phyloP scores from a whole-genome alignment of 2,329 filamentous ascomycete species.

The Emergomyces orientalis region DNA sequence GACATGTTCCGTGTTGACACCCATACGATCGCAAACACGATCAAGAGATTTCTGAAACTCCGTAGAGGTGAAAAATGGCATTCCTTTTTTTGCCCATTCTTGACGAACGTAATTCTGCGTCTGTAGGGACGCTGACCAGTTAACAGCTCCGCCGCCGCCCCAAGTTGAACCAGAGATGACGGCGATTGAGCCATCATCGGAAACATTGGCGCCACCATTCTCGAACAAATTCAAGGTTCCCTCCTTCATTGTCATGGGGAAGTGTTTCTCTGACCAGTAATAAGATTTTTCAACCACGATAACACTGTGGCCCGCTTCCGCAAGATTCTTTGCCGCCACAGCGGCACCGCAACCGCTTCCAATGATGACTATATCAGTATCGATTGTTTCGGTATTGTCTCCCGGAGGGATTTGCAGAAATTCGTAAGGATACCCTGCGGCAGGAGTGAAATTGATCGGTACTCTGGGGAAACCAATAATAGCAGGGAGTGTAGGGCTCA shows the following conservation, averaged over 20 bases:
- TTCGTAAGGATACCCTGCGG: conserved; percentile 45
- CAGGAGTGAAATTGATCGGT: conserved; percentile 45
- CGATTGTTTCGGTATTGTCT: conserved; percentile 49
- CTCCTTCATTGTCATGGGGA: conserved; percentile 61
- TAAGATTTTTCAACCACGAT: conserved; percentile 77
- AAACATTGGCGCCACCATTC: conserved; percentile 49
- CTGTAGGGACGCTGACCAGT: conserved; percentile 64
- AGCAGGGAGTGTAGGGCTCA: conserved; percentile 42
- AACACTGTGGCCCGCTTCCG: conserved; percentile 65
- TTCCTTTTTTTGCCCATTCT: conserved; percentile 64
- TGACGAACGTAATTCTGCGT: conserved; percentile 67
- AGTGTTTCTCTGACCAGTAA: conserved; percentile 60
- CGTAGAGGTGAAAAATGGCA: conserved; percentile 63
- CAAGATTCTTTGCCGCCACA: conserved; percentile 69
- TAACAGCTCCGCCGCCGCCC: conserved; percentile 81
- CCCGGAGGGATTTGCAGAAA: conserved; percentile 51
- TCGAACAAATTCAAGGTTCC: conserved; percentile 60
- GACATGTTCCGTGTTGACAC: conserved; percentile 56
- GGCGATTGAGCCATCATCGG: conserved; percentile 49
- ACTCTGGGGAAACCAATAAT: conserved; percentile 47
- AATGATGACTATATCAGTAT: conserved; percentile 75
- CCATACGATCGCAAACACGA: conserved; percentile 68
- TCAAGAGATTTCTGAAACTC: conserved; percentile 74
- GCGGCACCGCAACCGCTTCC: conserved; percentile 81
- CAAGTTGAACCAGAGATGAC: conserved; percentile 63